Base-by-base conservation (phyloP, 192 early-diverging fungal species). In the Entophlyctis luteolus region DNA sequence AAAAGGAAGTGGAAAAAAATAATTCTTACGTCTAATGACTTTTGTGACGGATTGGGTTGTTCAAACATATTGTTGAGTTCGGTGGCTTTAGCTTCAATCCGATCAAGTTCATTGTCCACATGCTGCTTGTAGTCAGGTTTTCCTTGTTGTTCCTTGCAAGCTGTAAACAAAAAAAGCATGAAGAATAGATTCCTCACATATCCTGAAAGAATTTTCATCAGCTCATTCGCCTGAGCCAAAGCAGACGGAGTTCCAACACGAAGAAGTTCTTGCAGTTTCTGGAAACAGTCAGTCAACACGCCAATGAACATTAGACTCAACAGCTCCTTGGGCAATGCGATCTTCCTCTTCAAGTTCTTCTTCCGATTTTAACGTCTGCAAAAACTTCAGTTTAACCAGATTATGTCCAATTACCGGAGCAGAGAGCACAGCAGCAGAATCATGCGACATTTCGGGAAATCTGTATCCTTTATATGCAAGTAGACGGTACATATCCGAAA, bases 151-250 rank as follows among this genome's bases (percentile, higher is more conserved):
- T 79, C 84, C 78, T 75, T 3, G 29, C 36, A 49, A 42, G 25
- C 2, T 37, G 27, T 23, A 29, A n/a, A 14, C 37, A 33, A 39
- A 70, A 56, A n/a, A 16, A 53, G 23, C 23, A 18, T 25, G 38
- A 35, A 20, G 23, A 6, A 39, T 28, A 23, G 8, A 8, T 2
- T 34, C 70, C 77, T 62, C 83, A 91, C 91, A 72, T 95, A 99
- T 48, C 98, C 98, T 18, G 96, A 87, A 83, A 99, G 94, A 38
- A 94, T 80, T 75, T 99, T 98, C 89, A 99, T 98, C 49, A 99
- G 76, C 59, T 92, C 89, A 49, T 99, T 98, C 16, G 98, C 98
- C 68, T 96, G 93, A 28, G 88, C 91, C 29, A 99, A 75, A 69
- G 96, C 95, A 45, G 89, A 85, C 4, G 96, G 94, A 54, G 91